Evolutionary conservation across 2,329 filamentous ascomycete species (phyloP), one percentile per base, ranked within the genome.

Genomic region (Venturia aucupariae): DNA sequence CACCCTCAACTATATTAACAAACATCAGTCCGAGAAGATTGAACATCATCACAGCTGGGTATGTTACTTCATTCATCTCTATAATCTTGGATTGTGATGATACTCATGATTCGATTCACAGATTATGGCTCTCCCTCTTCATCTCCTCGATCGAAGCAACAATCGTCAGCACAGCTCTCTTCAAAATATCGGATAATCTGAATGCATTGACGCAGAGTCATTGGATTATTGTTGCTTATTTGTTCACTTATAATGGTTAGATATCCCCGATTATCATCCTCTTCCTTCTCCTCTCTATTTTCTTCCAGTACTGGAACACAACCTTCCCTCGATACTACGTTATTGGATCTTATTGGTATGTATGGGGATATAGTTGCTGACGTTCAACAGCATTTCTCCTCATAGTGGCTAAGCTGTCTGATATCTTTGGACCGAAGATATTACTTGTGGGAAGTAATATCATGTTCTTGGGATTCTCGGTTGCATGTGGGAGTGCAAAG

Each of bases 211-310:
- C 46, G 51, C 44, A 41, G 32, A 39, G 27, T 7, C 27, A 51
- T n/a, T 64, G 62, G 62, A 22, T 64, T 27, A 42, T 64, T 27
- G 54, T 55, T 42, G 44, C 62, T 13, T 64, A 64, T 46, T 7
- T 64, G 27, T 59, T 64, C 11, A 42, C 62, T 38, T 64, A 57
- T 19, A 64, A 32, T 57, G 51, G 62, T 57, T 19, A 32, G 61
- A 2, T 32, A n/a, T n/a, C n/a, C n/a, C n/a, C n/a, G n/a, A n/a
- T n/a, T n/a, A n/a, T n/a, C n/a, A n/a, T n/a, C n/a, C n/a, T n/a
- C n/a, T n/a, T n/a, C n/a, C n/a, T n/a, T n/a, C n/a, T n/a, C n/a
- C n/a, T n/a, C n/a, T n/a, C n/a, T n/a, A n/a, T n/a, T n/a, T n/a
- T n/a, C n/a, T n/a, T n/a, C n/a, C n/a, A n/a, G n/a, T n/a, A n/a